Conservation (phyloP, 2,329 filamentous ascomycete species). For the Ceratocystis smalleyi region DNA sequence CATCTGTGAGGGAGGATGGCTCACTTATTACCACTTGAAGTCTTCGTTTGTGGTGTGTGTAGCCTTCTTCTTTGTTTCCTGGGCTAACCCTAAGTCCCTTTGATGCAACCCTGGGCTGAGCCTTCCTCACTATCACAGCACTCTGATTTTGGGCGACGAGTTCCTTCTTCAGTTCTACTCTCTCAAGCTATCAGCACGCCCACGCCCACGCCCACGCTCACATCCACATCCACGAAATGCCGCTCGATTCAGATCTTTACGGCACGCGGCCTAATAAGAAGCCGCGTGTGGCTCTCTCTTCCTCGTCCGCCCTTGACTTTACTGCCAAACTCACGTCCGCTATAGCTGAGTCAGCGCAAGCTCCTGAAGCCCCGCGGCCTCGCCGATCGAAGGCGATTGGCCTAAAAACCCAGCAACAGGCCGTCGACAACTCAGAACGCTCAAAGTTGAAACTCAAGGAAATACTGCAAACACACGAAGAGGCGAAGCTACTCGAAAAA, state of each 20-base stretch:
- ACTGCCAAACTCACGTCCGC: conserved; percentile 74
- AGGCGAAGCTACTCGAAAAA: conserved; percentile 52
- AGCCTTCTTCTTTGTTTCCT: too few relatives aligned
- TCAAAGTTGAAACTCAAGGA: conserved; percentile 28
- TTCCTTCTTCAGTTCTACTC: background rate
- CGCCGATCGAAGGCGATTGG: background rate
- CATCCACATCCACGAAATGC: conserved; percentile 27
- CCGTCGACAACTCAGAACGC: conserved; percentile 34
- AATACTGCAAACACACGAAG: conserved; percentile 27
- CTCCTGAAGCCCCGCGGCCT: conserved; percentile 20
- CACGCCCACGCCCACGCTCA: background rate
- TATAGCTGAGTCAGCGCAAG: conserved; percentile 41
- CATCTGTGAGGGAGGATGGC: too few relatives aligned
- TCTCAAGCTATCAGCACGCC: too few relatives aligned
- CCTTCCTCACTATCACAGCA: background rate
- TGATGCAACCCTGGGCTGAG: too few relatives aligned
- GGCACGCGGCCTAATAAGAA: conserved; percentile 57
- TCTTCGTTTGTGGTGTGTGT: too few relatives aligned
- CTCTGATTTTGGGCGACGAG: background rate
- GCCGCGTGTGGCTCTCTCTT: conserved; percentile 50
- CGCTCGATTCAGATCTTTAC: conserved; percentile 58
- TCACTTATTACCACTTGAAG: too few relatives aligned
- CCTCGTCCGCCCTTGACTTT: conserved; percentile 66
- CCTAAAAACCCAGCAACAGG: conserved; percentile 21
- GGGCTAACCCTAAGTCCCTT: rapidly evolving